Conservation (phyloP, 306 rosid species). For the Carpinus fangiana region DNA sequence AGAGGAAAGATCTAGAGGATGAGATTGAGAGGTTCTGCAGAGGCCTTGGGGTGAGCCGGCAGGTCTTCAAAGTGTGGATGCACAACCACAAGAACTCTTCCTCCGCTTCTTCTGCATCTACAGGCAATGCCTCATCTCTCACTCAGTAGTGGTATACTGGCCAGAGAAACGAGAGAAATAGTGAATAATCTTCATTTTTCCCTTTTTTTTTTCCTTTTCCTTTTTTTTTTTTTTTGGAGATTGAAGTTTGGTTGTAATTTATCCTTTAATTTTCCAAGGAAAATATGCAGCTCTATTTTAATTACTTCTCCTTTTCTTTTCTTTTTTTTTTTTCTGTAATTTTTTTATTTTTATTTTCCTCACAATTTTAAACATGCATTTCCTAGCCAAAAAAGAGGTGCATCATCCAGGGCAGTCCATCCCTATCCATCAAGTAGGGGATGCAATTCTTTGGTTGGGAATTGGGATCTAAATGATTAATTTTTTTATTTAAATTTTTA, state of each 20-base stretch:
- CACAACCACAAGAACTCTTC: slow-evolving; percentile 75
- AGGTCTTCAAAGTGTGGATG: slow-evolving; percentile 91
- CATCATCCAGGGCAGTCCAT: background rate
- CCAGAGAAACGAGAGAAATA: slow-evolving; percentile 1
- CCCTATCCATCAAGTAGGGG: background rate
- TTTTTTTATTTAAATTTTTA: no score
- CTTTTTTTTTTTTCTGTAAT: background rate
- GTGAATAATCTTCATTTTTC: background rate
- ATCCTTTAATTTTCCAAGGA: slow-evolving; percentile 10
- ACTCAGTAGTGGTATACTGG: slow-evolving; percentile 35
- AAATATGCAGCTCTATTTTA: background rate
- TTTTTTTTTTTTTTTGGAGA: background rate
- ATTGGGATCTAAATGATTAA: no score
- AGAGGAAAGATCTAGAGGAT: slow-evolving; percentile 68
- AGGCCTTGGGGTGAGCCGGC: slow-evolving; percentile 64
- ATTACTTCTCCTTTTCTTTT: background rate
- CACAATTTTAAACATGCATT: background rate
- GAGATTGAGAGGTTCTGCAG: slow-evolving; percentile 74
- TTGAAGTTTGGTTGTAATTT: slow-evolving; percentile 28
- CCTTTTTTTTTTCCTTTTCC: background rate
- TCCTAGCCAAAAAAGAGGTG: background rate
- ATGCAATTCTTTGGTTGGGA: background rate
- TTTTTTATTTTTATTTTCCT: background rate
- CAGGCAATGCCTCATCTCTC: slow-evolving; percentile 64
- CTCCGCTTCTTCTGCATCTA: slow-evolving; percentile 47